Percentiles rank a stretch among this genome's conserved stretches.
Evolutionary conservation across 2,329 filamentous ascomycete genomes (phyloP).

Genomic region (Colletotrichum endophyticum): DNA sequence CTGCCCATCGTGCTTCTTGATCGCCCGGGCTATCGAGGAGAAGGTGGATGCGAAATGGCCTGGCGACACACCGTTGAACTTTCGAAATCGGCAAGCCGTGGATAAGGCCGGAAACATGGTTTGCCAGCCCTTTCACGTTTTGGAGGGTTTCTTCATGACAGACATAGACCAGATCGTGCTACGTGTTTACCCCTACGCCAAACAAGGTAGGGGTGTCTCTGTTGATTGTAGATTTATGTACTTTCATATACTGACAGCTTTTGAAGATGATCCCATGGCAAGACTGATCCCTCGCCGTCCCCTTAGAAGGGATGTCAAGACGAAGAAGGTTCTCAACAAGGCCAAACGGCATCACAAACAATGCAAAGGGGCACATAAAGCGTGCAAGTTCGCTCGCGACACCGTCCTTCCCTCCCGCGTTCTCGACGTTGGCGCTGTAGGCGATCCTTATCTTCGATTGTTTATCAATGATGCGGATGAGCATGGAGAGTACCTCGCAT

Average conservation of each 20-base stretch:
- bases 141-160: neutral
- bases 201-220: neutral
- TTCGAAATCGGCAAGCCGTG: neutral
- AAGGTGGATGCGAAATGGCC: neutral
- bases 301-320: neutral
- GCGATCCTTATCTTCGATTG: neutral
- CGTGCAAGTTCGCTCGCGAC: neutral
- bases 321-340: neutral
- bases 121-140: neutral
- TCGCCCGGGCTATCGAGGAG: neutral
- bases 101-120: neutral
- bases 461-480: neutral
- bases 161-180: neutral
- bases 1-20: neutral
- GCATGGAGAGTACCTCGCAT: constrained; percentile 15
- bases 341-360: neutral
- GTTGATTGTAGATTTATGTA: neutral
- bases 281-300: neutral
- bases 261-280: neutral
- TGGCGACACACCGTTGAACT: neutral
- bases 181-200: neutral
- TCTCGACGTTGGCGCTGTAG: neutral
- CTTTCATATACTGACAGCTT: neutral
- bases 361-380: neutral
- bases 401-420: neutral